Percentiles rank a stretch among this genome's conserved stretches.
phyloP scores from a whole-genome alignment of 108 stramenopile genomes.

The Aurantiochytrium sp. region DNA sequence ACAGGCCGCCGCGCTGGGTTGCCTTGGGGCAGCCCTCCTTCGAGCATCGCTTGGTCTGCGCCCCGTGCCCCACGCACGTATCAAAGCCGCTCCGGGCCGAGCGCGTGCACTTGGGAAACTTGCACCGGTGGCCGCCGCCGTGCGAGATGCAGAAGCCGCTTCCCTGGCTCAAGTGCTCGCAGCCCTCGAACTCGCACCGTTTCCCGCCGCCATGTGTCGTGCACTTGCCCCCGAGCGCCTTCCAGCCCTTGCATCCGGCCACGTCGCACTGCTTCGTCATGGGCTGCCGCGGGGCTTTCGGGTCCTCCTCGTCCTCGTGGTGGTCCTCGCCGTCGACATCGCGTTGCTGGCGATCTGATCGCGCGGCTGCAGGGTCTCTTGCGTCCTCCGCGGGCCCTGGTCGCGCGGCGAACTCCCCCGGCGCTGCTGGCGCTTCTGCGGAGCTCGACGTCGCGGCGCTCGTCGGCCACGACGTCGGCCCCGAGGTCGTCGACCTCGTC shows the following conservation, averaged over 20 bases:
- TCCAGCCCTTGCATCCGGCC: constrained; percentile 44
- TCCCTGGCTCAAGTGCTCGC: constrained; percentile 76
- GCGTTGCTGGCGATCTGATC: too few relatives aligned
- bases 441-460: too few relatives aligned
- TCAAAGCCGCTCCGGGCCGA: constrained; percentile 85
- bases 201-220: constrained; percentile 90
- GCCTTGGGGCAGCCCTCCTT: constrained; percentile 84
- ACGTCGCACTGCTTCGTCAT: not conserved
- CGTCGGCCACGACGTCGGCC: too few relatives aligned
- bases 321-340: too few relatives aligned
- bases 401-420: too few relatives aligned
- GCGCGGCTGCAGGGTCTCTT: too few relatives aligned
- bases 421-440: too few relatives aligned
- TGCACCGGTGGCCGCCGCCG: constrained; percentile 90
- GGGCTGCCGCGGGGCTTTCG: not conserved
- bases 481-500: too few relatives aligned
- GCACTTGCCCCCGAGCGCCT: constrained; percentile 78
- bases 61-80: constrained; percentile 90
- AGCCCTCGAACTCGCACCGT: constrained; percentile 70
- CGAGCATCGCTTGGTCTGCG: constrained; percentile 76
- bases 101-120: constrained; percentile 67
- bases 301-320: too few relatives aligned
- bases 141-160: constrained; percentile 93
- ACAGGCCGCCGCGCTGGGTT: constrained; percentile 85
- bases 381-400: too few relatives aligned